Percentiles rank a stretch among this genome's conserved stretches.
Conservation (phyloP, 495 filamentous ascomycete species). For the Talaromyces ruber region DNA sequence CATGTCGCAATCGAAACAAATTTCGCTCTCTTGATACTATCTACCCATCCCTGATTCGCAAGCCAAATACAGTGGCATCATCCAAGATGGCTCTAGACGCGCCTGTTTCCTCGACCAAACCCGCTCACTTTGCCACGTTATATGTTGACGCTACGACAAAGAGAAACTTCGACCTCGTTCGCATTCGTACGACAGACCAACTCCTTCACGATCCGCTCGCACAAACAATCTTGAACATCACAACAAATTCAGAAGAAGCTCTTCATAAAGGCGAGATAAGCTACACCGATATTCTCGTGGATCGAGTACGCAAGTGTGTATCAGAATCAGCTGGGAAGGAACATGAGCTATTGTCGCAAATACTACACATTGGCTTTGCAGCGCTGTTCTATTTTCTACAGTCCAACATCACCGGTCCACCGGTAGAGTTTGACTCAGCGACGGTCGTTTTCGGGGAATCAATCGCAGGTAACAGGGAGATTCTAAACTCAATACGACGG, state of each 20-base stretch:
- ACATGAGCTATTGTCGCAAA: conserved; percentile 24
- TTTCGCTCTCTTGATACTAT: background rate
- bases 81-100: background rate
- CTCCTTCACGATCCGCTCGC: conserved; percentile 32
- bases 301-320: conserved; percentile 8
- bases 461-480: conserved; percentile 3
- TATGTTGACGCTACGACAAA: conserved; percentile 20
- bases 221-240: conserved; percentile 26
- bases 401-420: conserved; percentile 84
- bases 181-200: conserved; percentile 18
- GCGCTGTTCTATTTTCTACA: conserved; percentile 83
- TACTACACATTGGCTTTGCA: conserved; percentile 56
- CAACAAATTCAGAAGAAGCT: background rate
- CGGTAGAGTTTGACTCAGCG: conserved; percentile 47
- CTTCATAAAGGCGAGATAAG: conserved; percentile 21
- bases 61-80: background rate
- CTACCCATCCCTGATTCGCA: background rate
- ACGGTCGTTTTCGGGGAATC: conserved; percentile 44
- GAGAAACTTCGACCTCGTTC: conserved; percentile 28
- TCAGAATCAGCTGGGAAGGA: conserved; percentile 18
- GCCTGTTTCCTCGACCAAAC: background rate
- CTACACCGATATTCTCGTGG: conserved; percentile 29
- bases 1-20: background rate
- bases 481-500: conserved; percentile 29
- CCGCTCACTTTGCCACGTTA: conserved; percentile 18